Percentiles rank a stretch among this genome's conserved stretches.
Conservation (phyloP, 129 eudicot species). For the Saussurea involucrata region DNA sequence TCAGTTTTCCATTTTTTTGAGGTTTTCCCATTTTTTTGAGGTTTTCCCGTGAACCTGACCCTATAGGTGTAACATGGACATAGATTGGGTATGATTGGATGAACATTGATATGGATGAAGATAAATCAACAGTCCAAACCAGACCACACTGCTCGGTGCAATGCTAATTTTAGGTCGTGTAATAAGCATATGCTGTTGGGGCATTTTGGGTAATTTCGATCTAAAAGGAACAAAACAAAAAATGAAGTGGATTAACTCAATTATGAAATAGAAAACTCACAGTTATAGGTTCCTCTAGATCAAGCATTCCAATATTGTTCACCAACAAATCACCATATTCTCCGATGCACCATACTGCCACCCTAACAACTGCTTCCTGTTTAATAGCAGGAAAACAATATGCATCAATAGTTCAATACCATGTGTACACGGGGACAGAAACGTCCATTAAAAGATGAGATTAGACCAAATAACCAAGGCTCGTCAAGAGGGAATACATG, state of each 20-base stretch:
- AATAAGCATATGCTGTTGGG: background rate
- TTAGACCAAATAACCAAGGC: slow-evolving; percentile 1
- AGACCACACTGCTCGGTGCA: background rate
- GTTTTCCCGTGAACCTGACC: too few relatives aligned
- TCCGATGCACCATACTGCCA: slow-evolving; percentile 97
- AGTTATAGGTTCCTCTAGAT: slow-evolving; percentile 81
- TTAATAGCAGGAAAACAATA: slow-evolving; percentile 13
- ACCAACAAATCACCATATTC: slow-evolving; percentile 98
- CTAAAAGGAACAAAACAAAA: background rate
- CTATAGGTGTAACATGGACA: background rate
- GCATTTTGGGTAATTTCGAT: background rate
- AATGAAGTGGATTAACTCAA: background rate
- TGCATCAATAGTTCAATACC: slow-evolving; percentile 5
- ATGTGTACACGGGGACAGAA: background rate
- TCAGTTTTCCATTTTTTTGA: too few relatives aligned
- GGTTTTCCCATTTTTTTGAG: too few relatives aligned
- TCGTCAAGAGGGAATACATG: slow-evolving; percentile 11
- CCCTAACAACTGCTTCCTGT: slow-evolving; percentile 91
- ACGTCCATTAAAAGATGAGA: background rate
- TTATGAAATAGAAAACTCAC: slow-evolving; percentile 32
- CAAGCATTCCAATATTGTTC: slow-evolving; percentile 71
- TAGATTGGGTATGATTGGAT: background rate
- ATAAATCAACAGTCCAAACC: background rate
- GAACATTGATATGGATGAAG: background rate
- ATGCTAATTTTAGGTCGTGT: background rate